These are phyloP conservation scores for Quercus wislizeni DNA, from an alignment of 306 rosid genomes.

Conservation along the genomic window DNA sequence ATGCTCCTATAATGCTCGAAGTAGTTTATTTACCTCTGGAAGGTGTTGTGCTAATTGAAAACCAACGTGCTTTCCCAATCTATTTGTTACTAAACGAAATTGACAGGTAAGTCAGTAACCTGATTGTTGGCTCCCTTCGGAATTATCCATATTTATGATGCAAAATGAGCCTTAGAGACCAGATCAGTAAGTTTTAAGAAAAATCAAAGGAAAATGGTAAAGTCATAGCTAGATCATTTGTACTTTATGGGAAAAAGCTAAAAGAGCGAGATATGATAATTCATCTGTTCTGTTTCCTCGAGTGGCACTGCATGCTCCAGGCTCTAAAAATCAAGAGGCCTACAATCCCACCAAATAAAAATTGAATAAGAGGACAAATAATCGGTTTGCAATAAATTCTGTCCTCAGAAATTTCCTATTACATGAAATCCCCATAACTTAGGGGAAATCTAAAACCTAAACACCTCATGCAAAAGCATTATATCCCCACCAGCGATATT, in stretches of 20 bases:
- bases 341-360: background rate
- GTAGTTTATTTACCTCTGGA: too few relatives aligned
- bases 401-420: conserved; percentile 2
- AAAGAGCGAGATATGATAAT: background rate
- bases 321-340: background rate
- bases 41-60: too few relatives aligned
- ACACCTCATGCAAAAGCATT: conserved; percentile 23
- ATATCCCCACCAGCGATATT: conserved; percentile 7
- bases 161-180: too few relatives aligned
- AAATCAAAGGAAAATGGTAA: background rate
- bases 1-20: too few relatives aligned
- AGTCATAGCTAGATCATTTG: too few relatives aligned
- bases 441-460: conserved; percentile 18
- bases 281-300: background rate
- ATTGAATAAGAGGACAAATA: background rate
- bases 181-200: too few relatives aligned
- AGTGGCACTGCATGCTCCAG: background rate
- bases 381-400: conserved; percentile 25
- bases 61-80: too few relatives aligned
- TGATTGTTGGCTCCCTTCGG: too few relatives aligned
- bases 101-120: too few relatives aligned
- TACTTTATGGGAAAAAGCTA: background rate
- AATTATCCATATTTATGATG: too few relatives aligned
- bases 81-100: too few relatives aligned
- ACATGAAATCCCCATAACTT: background rate